Percentiles rank a stretch among this genome's conserved stretches.
Conservation (phyloP, 345 rosid genomes). For the Arabidopsis thaliana region DNA sequence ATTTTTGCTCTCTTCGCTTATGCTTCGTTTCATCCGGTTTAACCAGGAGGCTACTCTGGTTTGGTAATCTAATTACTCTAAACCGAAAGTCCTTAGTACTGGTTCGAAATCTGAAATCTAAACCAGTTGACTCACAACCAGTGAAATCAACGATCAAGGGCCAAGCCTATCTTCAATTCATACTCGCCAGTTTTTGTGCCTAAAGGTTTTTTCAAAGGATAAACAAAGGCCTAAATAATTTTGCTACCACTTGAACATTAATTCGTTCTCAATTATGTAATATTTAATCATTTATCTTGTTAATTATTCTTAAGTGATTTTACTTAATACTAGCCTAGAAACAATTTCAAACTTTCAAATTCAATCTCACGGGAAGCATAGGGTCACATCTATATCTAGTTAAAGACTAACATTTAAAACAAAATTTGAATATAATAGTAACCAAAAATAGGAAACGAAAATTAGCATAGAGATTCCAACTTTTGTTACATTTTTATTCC, state of each 20-base stretch:
- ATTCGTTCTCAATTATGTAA: background rate
- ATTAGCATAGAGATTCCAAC: slow-evolving; percentile 3
- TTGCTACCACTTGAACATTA: background rate
- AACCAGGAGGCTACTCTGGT: background rate
- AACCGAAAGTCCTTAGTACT: background rate
- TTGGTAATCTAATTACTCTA: background rate
- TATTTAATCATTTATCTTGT: background rate
- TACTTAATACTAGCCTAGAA: background rate
- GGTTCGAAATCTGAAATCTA: background rate
- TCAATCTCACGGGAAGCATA: background rate
- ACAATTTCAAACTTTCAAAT: background rate
- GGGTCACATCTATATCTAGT: background rate
- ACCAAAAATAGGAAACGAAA: background rate
- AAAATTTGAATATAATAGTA: background rate
- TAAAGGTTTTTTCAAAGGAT: background rate
- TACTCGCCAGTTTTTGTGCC: background rate
- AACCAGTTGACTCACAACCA: background rate
- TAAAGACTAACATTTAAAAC: background rate
- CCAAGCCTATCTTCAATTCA: too few relatives aligned
- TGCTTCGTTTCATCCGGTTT: background rate
- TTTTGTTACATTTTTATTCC: background rate
- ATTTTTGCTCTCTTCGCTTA: background rate
- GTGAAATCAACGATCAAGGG: too few relatives aligned
- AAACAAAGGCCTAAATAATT: background rate
- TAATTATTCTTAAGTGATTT: background rate